Base-by-base conservation (phyloP, 768 basidiomycete species). In the Rhodosporidiobolus sp. region DNA sequence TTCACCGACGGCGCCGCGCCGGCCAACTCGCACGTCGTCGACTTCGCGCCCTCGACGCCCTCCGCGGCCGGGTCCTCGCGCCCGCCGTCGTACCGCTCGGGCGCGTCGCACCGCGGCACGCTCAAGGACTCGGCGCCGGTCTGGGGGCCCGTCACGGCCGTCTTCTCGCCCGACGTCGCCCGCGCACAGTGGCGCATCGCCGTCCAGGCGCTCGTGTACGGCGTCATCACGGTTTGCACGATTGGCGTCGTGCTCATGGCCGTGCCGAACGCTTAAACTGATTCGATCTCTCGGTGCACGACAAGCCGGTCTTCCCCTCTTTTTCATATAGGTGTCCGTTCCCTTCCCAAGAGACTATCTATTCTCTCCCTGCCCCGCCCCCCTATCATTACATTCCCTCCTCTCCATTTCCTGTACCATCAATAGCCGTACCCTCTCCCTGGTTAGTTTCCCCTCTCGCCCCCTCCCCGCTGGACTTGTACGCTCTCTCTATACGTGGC, bases 51-150 rank as follows among this genome's bases (percentile, higher is more conserved):
- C 28, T 34, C 32, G 3, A 8, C 43, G 4, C 19, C 67, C 16
- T 10, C 28, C 48, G 58, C 45, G 8, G 38, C 38, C 38, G 38
- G 38, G 16, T 60, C 62, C 10, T 69, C 67, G 4, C 73, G 73
- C 20, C 73, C 73, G 38, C 73, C 73, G 14, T 74, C 73, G 68
- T 74, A 74, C 73, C 65, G 61, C 46, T 63, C 55, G 14, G 59
- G 54, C 20, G 67, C 58, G 45, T 32, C 30, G 46, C 55, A 56
- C 56, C 30, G 48, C n/a, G 73, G 69, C 43, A 28, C 63, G 50
- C 68, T 70, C 9, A 61, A 65, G 19, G 64, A 63, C 14, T 69
- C 68, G 53, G 62, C 68, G 26, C 68, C 68, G 8, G 67, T 74
- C 7, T 74, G 67, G 67, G 72, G 63, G 10, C 63, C 67, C 16